Evolutionary conservation across 73 alveolate species (phyloP), one percentile per base, ranked within the genome.

Genomic region (Paramecium tetraurelia): DNA sequence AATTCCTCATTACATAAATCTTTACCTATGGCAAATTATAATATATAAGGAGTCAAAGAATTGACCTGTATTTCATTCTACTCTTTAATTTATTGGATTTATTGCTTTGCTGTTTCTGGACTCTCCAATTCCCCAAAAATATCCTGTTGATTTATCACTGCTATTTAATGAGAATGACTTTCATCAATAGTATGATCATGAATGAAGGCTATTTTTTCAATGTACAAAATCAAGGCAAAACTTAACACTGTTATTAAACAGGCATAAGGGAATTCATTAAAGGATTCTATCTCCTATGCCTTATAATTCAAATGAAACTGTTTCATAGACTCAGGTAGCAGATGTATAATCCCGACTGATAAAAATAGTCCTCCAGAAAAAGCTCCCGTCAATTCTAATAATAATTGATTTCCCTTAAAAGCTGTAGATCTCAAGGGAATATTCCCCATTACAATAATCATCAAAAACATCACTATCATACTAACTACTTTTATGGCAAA

Each of bases 361-460:
- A 95, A 85, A 89, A 95, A 95, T 41, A 95, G 77, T 58, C 98
- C 98, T 29, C 97, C 98, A 80, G 97, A 92, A 85, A 95, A 95
- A 11, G 98, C 98, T 76, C 94, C 92, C 48, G 98, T 94, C 50
- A 94, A 92, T 35, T 85, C 94, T 18, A 95, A 21, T 40, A 80
- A 46, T 20, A 43, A 68, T 44, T 41, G 1, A 71, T 89, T 89
- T 35, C 77, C 94, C 29, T 89, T 89, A 57, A 89, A 89, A 22
- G 89, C 50, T 48, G 76, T 43, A 10, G 85, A 71, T 44, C 92
- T 69, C 12, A 89, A 20, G 1, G 94, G 94, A 20, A 89, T 43
- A 27, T 44, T 89, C 5, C 94, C 94, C 27, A 68, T 43, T 14
- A 89, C 76, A 44, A 72, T 43, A 68, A 89, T 71, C 41, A 89